Percentiles rank a stretch among this genome's conserved stretches.
Evolutionary conservation across 805 yeast species (phyloP).

Genomic region (Kodamaea fukazawae): DNA sequence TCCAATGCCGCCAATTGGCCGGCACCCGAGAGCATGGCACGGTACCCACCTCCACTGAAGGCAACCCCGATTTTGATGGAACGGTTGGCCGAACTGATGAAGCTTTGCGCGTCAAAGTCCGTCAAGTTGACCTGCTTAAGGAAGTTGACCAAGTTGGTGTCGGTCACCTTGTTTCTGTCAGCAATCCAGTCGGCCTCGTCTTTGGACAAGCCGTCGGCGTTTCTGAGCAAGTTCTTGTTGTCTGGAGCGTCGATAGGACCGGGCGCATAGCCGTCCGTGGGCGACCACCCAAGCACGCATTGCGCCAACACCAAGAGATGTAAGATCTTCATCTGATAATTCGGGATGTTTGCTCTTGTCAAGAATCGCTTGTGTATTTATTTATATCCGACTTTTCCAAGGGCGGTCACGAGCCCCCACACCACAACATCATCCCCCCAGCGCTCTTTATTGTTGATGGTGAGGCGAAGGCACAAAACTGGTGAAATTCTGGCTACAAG

Average conservation of each 20-base stretch:
- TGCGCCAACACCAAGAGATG: slow-evolving; percentile 3
- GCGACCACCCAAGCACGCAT: slow-evolving; percentile 13
- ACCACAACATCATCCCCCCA: too few relatives aligned
- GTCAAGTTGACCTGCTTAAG: slow-evolving; percentile 44
- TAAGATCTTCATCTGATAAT: slow-evolving; percentile 1
- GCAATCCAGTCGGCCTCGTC: slow-evolving; percentile 54
- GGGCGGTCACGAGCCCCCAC: too few relatives aligned
- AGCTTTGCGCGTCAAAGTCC: slow-evolving; percentile 47
- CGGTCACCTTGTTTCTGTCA: slow-evolving; percentile 45
- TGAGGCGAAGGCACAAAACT: too few relatives aligned
- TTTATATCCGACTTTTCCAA: too few relatives aligned
- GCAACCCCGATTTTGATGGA: slow-evolving; percentile 52
- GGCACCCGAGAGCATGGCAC: slow-evolving; percentile 70
- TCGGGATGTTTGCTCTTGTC: background rate
- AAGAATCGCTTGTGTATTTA: too few relatives aligned
- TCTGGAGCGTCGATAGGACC: slow-evolving; percentile 54
- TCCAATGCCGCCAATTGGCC: slow-evolving; percentile 43
- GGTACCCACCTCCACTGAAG: slow-evolving; percentile 84
- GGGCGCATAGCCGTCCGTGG: slow-evolving; percentile 58
- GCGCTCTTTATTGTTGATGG: too few relatives aligned
- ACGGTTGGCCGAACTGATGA: slow-evolving; percentile 35
- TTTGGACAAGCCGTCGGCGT: slow-evolving; percentile 45
- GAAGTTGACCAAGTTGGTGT: slow-evolving; percentile 44
- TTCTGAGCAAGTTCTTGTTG: slow-evolving; percentile 34
- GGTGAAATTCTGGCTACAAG: too few relatives aligned